Base-by-base conservation (phyloP, 2,329 filamentous ascomycete species). In the Penicillium sp. region DNA sequence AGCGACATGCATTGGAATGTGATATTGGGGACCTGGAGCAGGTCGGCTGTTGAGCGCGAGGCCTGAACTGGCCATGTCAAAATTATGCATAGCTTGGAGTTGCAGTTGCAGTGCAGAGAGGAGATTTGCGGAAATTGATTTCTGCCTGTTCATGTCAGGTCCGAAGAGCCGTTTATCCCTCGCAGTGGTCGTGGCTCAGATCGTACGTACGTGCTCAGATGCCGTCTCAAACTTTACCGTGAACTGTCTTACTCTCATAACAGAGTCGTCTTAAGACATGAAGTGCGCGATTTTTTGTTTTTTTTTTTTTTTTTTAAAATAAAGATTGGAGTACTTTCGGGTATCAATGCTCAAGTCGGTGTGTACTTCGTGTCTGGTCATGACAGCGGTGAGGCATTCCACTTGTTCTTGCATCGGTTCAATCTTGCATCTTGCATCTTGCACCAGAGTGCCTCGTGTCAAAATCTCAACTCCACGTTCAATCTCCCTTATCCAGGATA, bases 1-100 rank as follows among this genome's bases (percentile, higher is more conserved):
- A 44, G 41, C 56, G 45, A 51, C 54, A 56, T 63, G 57, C 59
- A 62, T 59, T 61, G 61, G 61, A 62, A 63, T 63, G 61, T 63
- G 61, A 61, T 42, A 42, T 39, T 51, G 4, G 13, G 26, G 23
- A 21, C 10, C 45, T 49, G 8, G 16, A 33, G 29, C n/a, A 39
- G n/a, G 13, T 18, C 18, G 24, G 34, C 47, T 51, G 43, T 29
- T 26, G 9, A 45, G 50, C 31, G 43, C 28, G 41, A 41, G 36
- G 52, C 53, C 56, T 52, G 43, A 46, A 47, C 38, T 38, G 45
- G 41, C 28, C 38, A 42, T 41, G 18, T 26, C 24, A 5, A 26
- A 7, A n/a, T 4, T 1, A 21, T 39, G 15, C 36, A 4, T 47
- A 16, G 18, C n/a, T 15, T 21, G 18, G 18, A 21, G 18, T 21